These are phyloP conservation scores for Lichtheimia hyalospora DNA, from an alignment of 371 early-diverging fungal genomes.

Conservation along the genomic window DNA sequence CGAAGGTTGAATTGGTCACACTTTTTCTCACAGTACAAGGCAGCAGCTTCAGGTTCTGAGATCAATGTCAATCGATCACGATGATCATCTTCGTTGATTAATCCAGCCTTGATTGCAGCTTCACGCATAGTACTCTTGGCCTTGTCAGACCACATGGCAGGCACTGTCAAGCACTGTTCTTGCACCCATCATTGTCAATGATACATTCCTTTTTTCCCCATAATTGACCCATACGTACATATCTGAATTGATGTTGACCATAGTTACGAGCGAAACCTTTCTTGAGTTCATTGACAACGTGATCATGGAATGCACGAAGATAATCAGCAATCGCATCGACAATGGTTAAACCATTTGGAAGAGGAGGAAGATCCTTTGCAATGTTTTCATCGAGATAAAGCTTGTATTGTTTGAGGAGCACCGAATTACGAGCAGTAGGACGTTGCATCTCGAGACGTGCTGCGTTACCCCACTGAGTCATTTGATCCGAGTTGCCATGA, in stretches of 20 bases:
- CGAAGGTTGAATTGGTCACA: constrained; percentile 49
- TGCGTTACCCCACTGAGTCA: constrained; percentile 63
- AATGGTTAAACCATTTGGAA: constrained; percentile 48
- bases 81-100: constrained; percentile 42
- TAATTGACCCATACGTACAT: constrained; percentile 24
- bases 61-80: constrained; percentile 47
- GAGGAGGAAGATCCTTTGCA: constrained; percentile 53
- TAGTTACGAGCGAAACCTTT: constrained; percentile 48
- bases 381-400: constrained; percentile 55
- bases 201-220: background rate
- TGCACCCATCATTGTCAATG: background rate
- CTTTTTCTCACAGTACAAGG: constrained; percentile 51
- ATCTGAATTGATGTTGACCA: constrained; percentile 39
- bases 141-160: constrained; percentile 55
- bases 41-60: constrained; percentile 54
- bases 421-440: constrained; percentile 46
- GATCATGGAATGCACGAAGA: constrained; percentile 50
- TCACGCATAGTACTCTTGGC: constrained; percentile 55
- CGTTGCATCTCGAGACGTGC: constrained; percentile 54
- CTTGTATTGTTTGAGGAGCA: constrained; percentile 55
- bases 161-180: constrained; percentile 49
- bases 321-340: constrained; percentile 59
- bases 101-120: constrained; percentile 46
- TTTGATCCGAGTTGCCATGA: constrained; percentile 37
- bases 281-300: constrained; percentile 49